phyloP scores from a whole-genome alignment of 2,329 filamentous ascomycete genomes.

The Hymenoscyphus scutula region DNA sequence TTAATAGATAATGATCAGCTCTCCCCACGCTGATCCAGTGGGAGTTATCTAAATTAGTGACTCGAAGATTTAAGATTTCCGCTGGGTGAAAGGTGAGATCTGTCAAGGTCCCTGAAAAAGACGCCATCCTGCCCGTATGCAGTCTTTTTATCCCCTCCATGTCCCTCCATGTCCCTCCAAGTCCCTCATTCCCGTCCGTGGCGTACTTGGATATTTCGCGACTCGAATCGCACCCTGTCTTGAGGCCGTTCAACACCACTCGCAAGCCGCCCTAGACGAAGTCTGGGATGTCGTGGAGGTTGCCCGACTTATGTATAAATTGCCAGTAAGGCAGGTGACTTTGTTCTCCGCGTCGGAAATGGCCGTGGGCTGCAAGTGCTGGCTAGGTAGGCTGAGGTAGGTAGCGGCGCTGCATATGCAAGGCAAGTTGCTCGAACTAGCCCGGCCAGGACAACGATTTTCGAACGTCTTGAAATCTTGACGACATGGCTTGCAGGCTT shows the following conservation, averaged over 20 bases:
- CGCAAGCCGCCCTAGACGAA: too few relatives aligned
- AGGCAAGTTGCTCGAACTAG: neutral
- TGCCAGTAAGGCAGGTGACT: constrained; percentile 11
- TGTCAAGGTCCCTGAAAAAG: neutral
- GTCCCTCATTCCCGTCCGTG: constrained; percentile 1
- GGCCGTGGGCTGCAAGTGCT: constrained; percentile 8
- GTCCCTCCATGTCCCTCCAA: too few relatives aligned
- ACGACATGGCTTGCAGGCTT: constrained; percentile 11
- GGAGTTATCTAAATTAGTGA: neutral
- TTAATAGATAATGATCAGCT: neutral
- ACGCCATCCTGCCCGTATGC: constrained; percentile 5
- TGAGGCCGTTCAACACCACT: too few relatives aligned
- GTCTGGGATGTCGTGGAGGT: neutral
- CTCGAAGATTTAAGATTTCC: neutral
- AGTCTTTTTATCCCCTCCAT: constrained; percentile 5
- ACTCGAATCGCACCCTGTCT: neutral
- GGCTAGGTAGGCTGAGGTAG: too few relatives aligned
- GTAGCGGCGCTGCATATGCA: constrained; percentile 7
- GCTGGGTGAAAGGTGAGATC: neutral
- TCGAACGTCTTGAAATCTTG: neutral
- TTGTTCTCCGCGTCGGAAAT: constrained; percentile 10
- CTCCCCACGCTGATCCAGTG: neutral
- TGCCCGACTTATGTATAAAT: constrained; percentile 7
- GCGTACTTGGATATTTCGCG: neutral
- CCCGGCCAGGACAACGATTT: constrained; percentile 7